Base-by-base conservation (phyloP, 805 yeast genomes). In the Danielia reshetovae region DNA sequence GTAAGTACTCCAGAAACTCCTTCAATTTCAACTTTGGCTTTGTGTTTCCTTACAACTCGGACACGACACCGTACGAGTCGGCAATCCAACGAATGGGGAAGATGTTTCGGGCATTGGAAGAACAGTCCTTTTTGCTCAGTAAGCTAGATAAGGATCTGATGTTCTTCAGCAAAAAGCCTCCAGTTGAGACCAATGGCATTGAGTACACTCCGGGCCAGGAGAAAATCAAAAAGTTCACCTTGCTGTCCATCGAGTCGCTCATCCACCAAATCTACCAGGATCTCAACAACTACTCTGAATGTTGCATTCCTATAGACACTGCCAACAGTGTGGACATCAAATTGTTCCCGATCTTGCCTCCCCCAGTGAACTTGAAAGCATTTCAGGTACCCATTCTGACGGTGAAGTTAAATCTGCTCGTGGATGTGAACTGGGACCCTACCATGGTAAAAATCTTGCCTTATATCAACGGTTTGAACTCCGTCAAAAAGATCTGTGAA, bases 341-440 rank as follows among this genome's bases (percentile, higher is more conserved):
- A 54, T 64, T 93, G n/a, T 85, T 93, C 50, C 97, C 97, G 0
- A 67, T 85, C n/a, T 65, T 83, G 23, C 82, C 84, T 9, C 96
- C 90, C 1, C 78, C 88, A 3, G 81, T 89, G 0, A 75, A 75
- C 30, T 64, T 93, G 15, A 70, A 79, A 32, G 77, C 94, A 0
- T 85, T 70, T 48, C 95, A 90, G 56, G 99, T 93, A 1, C 98
- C 98, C 0, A 76, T 89, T 4, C 77, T 94, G n/a, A 81, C 90
- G 0, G 95, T 93, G 1, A 78, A 79, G 34, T 62, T 93, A 22
- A 72, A 72, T 18, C 64, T 74, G 24, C 67, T 93, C 42, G 80
- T 86, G 27, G 98, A 93, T 57, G 82, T 85, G 7, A 82, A 85
- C 49, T 93, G 98, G 97, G 98, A 93, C 58, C 97, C 97, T 1